Evolutionary conservation across 805 yeast species (phyloP), one percentile per base, ranked within the genome.

Genomic region (Starmerella bombicola): DNA sequence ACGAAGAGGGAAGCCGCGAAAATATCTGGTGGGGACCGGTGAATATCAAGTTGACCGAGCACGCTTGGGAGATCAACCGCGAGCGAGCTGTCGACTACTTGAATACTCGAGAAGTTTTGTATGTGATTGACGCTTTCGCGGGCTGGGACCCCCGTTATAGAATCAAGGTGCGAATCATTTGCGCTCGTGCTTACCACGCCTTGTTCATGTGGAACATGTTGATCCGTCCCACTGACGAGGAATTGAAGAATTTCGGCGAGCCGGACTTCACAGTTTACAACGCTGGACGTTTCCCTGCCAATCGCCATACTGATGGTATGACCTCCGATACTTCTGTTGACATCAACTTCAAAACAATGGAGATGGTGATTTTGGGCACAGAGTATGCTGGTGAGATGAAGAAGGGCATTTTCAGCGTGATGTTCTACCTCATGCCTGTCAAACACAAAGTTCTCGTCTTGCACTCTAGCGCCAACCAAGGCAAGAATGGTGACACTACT

Each of bases 301-400:
- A 88, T 66, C 78, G 82, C 45, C 83, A 77, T 72, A 88, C 98
- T 45, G 78, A 82, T 61, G 96, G 96, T 61, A 88, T 88, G 98
- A 82, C 96, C 44, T 86, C 96, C 26, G 68, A 86, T 49, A 85
- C 97, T 35, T 81, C 95, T 37, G 93, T 88, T 50, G 96, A 85
- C 67, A 85, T 88, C 60, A 88, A 88, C 68, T 88, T 88, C 73
- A 81, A 85, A 68, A 84, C 75, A 53, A 86, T 86, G 95, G 98
- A 91, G 70, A 88, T 91, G 98, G 85, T 88, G 50, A 91, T 88
- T 58, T 72, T 91, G 55, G 98, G 98, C 66, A 88, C 97, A 33
- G 98, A 88, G 70, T 88, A 88, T 60, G 98, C 98, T 41, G 98
- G 98, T 58, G 98, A 88, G 71, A 88, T 88, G 98, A 88, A 88